phyloP scores from a whole-genome alignment of 2,329 filamentous ascomycete genomes.

The Fusarium liriodendri region DNA sequence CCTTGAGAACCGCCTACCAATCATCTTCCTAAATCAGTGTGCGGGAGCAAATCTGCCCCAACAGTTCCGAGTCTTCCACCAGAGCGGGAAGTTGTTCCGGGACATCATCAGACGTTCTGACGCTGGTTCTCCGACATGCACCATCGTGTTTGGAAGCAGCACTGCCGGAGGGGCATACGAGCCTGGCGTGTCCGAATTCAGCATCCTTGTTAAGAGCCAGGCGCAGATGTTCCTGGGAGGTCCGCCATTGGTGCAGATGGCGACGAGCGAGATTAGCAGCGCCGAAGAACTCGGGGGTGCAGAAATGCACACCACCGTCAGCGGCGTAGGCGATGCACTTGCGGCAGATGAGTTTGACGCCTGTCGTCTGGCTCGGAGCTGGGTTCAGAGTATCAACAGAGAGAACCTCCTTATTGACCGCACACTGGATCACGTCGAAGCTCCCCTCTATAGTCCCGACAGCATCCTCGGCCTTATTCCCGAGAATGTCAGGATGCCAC shows the following conservation, averaged over 20 bases:
- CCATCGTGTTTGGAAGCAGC: constrained; percentile 56
- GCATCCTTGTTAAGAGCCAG: constrained; percentile 52
- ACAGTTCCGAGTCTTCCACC: constrained; percentile 56
- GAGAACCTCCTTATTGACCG: background rate
- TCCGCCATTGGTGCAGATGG: constrained; percentile 59
- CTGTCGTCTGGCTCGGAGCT: background rate
- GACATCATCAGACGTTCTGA: constrained; percentile 31
- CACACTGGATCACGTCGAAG: background rate
- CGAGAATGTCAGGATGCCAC: background rate
- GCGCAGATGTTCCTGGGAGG: constrained; percentile 58
- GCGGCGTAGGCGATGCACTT: constrained; percentile 57
- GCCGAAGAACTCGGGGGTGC: constrained; percentile 57
- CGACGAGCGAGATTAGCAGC: constrained; percentile 55
- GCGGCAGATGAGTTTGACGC: constrained; percentile 51
- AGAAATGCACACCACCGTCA: constrained; percentile 52
- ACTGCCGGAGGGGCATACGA: constrained; percentile 42
- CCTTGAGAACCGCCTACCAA: background rate
- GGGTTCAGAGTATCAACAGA: background rate
- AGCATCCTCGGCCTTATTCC: background rate
- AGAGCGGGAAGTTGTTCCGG: constrained; percentile 48
- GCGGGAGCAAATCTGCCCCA: constrained; percentile 50
- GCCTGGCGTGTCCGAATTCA: constrained; percentile 48
- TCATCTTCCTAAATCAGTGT: background rate
- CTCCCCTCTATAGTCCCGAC: background rate
- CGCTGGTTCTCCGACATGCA: constrained; percentile 53